Base-by-base conservation (phyloP, 768 basidiomycete species). In the Xanthoconium stramineum region DNA sequence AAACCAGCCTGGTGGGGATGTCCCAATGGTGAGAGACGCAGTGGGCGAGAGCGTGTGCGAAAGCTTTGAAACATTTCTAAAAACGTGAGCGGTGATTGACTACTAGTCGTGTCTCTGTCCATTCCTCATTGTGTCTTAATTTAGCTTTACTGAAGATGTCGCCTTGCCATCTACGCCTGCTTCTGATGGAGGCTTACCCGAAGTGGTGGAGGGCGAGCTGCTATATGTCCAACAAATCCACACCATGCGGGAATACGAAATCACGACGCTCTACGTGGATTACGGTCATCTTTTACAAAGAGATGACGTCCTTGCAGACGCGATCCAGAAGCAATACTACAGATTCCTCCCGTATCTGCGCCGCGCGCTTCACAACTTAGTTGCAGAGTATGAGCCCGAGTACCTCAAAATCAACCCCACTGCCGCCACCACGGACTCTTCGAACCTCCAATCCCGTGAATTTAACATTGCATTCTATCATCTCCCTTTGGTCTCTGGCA, bases 381-480 rank as follows among this genome's bases (percentile, higher is more conserved):
- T 99, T 50, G 83, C 91, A 35, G 83, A 90, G 69, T 92, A 84
- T 72, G 94, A 91, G 62, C 95, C 95, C 8, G 90, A 91, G 65
- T 99, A 98, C 62, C 84, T 98, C 60, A 98, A 97, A 75, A 83
- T 94, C 67, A 95, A 98, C 62, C 89, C 92, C 3, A 88, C 89
- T 5, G 85, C 91, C n/a, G 88, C 90, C 33, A 84, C 88, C 5
- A 86, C 88, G 15, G 89, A 94, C 63, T 91, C 94, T 2, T 83
- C 88, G 6, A 94, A 94, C 58, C 83, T 97, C 6, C 88, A 89
- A 65, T 89, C 93, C 1, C 86, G 97, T 53, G 94, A 98, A 65
- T 99, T 99, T 72, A 88, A 83, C 65, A 85, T 98, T 53, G 95
- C 96, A 4, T 98, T 99, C 70, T 95, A 98, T 73, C 89, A 93